phyloP scores from a whole-genome alignment of 345 rosid genomes.

The Gossypium arboreum region DNA sequence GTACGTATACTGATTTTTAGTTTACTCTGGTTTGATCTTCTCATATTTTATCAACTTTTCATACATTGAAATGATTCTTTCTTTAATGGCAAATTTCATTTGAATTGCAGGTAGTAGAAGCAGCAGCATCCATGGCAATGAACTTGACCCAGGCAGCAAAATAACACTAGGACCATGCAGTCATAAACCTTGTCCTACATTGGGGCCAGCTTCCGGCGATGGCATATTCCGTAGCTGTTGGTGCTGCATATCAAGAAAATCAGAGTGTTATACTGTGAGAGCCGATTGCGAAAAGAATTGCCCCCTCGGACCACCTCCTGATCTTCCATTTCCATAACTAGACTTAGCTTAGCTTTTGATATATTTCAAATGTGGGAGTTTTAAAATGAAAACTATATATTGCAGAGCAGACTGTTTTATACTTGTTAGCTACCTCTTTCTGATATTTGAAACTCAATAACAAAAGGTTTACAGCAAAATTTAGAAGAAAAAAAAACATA shows the following conservation, averaged over 20 bases:
- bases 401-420: neutral
- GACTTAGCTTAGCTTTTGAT: neutral
- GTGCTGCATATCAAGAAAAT: neutral
- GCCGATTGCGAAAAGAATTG: neutral
- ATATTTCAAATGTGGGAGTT: neutral
- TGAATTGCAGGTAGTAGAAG: neutral
- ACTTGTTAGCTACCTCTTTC: neutral
- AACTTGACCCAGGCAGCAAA: neutral
- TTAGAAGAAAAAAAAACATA: conserved; percentile 11
- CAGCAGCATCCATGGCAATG: neutral
- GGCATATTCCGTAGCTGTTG: neutral
- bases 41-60: neutral
- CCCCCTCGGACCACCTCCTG: neutral
- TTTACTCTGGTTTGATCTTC: too few species aligned
- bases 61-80: neutral
- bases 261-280: neutral
- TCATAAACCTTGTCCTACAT: neutral
- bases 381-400: neutral
- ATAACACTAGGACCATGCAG: neutral
- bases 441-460: neutral
- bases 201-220: too few species aligned
- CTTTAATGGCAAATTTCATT: neutral
- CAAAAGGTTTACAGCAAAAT: conserved; percentile 3
- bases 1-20: neutral
- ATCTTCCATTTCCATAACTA: neutral